Conservation (phyloP, 2,329 filamentous ascomycete genomes). For the Colletotrichum sp. region DNA sequence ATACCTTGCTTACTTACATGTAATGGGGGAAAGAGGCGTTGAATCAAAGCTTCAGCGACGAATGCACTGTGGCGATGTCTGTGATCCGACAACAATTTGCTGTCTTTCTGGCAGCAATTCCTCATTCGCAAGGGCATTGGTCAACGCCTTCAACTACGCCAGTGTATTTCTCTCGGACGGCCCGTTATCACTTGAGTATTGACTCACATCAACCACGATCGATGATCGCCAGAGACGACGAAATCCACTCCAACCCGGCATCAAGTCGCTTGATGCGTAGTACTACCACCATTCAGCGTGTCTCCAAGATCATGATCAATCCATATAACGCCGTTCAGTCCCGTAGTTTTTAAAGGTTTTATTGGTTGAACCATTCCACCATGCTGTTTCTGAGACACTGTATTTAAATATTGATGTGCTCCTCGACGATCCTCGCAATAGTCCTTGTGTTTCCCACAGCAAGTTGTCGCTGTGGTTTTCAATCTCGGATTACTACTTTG, state of each 20-base stretch:
- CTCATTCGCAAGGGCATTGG: background rate
- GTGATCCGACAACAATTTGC: background rate
- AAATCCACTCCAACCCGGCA: background rate
- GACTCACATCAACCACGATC: background rate
- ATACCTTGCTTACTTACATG: background rate
- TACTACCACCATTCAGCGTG: background rate
- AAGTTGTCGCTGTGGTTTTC: background rate
- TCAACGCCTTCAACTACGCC: accelerated
- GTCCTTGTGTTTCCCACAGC: background rate
- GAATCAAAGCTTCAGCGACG: background rate
- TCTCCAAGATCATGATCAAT: background rate
- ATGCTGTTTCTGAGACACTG: accelerated
- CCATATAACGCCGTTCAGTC: background rate
- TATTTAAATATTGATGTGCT: background rate
- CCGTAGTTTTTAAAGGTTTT: accelerated
- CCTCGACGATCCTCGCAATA: background rate
- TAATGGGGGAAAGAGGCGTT: background rate
- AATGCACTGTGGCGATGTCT: background rate
- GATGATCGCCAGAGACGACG: background rate
- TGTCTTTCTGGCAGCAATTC: background rate
- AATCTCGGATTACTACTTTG: accelerated
- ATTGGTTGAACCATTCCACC: background rate
- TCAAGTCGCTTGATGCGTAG: background rate
- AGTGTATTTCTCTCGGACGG: background rate
- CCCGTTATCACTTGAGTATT: background rate